Evolutionary conservation across 2,329 filamentous ascomycete species (phyloP).

Genomic region (Cladosporium sp.): DNA sequence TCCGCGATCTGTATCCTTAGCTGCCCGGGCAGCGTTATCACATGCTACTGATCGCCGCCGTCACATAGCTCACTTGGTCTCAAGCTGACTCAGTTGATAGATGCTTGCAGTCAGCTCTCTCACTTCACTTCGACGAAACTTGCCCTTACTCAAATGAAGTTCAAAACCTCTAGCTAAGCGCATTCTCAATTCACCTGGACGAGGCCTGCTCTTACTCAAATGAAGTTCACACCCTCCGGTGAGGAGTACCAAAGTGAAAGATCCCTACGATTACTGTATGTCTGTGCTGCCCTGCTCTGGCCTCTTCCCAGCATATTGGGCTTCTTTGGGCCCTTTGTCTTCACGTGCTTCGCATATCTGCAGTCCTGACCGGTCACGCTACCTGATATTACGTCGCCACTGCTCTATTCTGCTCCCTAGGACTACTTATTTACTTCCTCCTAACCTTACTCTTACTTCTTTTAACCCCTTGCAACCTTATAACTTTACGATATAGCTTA

Average conservation of each 20-base stretch:
- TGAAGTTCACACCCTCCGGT: background rate
- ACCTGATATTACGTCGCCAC: background rate
- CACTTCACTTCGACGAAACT: too few species aligned
- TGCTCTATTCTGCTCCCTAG: too few species aligned
- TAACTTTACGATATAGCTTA: too few species aligned
- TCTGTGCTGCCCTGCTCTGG: background rate
- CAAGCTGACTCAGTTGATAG: background rate
- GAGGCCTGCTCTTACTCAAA: background rate
- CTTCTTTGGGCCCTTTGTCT: background rate
- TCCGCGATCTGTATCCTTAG: background rate
- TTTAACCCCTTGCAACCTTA: too few species aligned
- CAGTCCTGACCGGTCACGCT: background rate
- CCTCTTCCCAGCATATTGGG: background rate
- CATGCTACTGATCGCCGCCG: background rate
- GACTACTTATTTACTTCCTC: too few species aligned
- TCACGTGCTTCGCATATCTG: background rate
- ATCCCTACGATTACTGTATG: background rate
- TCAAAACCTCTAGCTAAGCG: too few species aligned
- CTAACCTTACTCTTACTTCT: too few species aligned
- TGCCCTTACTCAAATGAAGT: background rate
- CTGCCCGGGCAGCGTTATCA: background rate
- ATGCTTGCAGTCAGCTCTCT: background rate
- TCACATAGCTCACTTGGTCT: background rate
- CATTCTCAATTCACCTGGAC: too few species aligned
- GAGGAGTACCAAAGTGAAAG: background rate